Conservation (phyloP, 352 stramenopile species). For the Thalassiosira mediterranea region DNA sequence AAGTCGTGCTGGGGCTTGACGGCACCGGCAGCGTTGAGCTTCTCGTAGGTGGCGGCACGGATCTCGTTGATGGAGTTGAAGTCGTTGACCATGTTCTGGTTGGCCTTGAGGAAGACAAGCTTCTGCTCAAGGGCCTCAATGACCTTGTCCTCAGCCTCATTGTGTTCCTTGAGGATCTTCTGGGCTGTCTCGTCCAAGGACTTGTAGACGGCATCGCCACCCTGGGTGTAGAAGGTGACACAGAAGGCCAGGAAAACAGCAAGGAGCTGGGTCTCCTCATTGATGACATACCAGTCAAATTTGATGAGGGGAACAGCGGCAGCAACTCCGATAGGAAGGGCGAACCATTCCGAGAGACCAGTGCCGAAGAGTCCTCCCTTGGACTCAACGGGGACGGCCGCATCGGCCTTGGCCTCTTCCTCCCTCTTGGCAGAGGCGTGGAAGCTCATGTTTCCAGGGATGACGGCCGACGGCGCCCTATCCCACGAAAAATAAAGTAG, state of each 20-base stretch:
- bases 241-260: constrained; percentile 79
- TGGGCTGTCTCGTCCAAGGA: constrained; percentile 66
- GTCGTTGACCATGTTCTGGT: constrained; percentile 71
- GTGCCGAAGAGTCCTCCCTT: constrained; percentile 72
- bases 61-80: constrained; percentile 68
- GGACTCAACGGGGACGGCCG: constrained; percentile 16
- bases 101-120: constrained; percentile 71
- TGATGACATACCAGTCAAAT: constrained; percentile 77
- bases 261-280: constrained; percentile 78
- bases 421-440: constrained; percentile 66
- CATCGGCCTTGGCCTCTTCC: constrained; percentile 61
- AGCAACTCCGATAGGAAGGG: constrained; percentile 69
- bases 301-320: constrained; percentile 75
- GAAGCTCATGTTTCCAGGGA: constrained; percentile 48
- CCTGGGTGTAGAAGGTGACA: constrained; percentile 76
- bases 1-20: constrained; percentile 82
- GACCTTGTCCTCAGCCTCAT: constrained; percentile 74
- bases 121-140: constrained; percentile 74
- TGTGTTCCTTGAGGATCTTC: constrained; percentile 73
- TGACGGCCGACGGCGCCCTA: constrained; percentile 35
- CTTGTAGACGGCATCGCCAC: constrained; percentile 73
- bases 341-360: constrained; percentile 71
- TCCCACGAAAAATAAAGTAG: constrained; percentile 9
- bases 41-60: constrained; percentile 65
- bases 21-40: constrained; percentile 74